These are phyloP conservation scores for Neoconidiobolus thromboides DNA, from an alignment of 371 early-diverging fungal species.

Conservation along the genomic window DNA sequence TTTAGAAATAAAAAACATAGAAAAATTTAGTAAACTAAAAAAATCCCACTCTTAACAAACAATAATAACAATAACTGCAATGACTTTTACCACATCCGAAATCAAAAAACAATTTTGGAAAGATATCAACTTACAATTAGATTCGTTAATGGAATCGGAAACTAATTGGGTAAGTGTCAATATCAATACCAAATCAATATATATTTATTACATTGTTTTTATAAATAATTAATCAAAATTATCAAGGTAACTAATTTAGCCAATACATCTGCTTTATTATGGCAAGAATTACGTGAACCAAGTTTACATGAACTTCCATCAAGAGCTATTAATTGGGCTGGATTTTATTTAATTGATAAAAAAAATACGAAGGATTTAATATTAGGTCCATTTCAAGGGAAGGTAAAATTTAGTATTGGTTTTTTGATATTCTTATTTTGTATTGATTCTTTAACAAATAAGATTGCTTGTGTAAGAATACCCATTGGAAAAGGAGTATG, in stretches of 20 bases:
- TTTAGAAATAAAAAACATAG: too few species aligned
- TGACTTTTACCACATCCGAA: neutral
- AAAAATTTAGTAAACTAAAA: too few species aligned
- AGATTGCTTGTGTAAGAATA: conserved; percentile 70
- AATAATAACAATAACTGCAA: too few species aligned
- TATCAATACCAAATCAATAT: too few species aligned
- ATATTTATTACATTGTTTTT: neutral
- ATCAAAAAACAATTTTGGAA: neutral
- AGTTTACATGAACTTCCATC: conserved; percentile 20
- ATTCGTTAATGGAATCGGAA: neutral
- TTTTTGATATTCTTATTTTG: neutral
- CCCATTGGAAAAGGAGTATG: conserved; percentile 71
- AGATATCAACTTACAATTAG: neutral
- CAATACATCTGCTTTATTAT: conserved; percentile 61
- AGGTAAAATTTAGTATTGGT: conserved; percentile 29
- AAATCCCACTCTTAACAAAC: too few species aligned
- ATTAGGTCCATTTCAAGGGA: conserved; percentile 86
- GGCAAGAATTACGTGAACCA: conserved; percentile 48
- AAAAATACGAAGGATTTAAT: conserved; percentile 24
- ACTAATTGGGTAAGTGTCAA: neutral
- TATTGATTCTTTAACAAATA: neutral
- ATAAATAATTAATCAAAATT: neutral
- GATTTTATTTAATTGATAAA: conserved; percentile 58
- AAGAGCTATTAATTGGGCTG: conserved; percentile 62
- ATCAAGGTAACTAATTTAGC: conserved; percentile 50